Conservation (phyloP, 169 alveolate genomes). For the Plasmodium cynomolgi region DNA sequence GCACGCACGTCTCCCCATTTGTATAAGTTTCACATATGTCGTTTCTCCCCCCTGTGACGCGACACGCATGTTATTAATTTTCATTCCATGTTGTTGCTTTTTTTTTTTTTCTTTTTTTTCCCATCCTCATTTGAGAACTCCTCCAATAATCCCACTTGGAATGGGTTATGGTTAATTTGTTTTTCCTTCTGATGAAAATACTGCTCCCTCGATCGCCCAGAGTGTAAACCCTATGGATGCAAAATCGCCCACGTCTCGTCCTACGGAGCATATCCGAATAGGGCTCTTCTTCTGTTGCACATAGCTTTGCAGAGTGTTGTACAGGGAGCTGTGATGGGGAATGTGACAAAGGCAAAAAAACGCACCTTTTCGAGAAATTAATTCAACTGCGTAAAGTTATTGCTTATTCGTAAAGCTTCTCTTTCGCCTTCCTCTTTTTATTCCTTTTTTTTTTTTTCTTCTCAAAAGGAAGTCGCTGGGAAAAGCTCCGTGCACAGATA, state of each 20-base stretch:
- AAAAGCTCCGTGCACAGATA: background rate
- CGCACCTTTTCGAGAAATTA: background rate
- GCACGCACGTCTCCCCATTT: background rate
- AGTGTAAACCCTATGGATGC: background rate
- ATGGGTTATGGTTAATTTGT: background rate
- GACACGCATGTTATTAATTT: background rate
- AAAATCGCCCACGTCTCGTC: background rate
- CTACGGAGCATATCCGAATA: background rate
- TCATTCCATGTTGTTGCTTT: background rate
- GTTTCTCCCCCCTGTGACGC: background rate
- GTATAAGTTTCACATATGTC: background rate
- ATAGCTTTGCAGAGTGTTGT: background rate
- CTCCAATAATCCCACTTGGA: background rate
- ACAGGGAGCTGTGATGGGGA: background rate
- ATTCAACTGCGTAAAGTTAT: background rate
- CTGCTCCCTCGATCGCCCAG: background rate
- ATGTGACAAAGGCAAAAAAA: background rate
- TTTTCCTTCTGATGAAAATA: background rate
- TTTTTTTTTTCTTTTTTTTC: slow-evolving; percentile 6
- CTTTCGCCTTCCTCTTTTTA: background rate
- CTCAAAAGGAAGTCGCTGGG: background rate
- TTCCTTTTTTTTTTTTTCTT: background rate
- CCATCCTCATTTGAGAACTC: background rate
- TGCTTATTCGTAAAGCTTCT: background rate
- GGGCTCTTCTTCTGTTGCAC: background rate